Base-by-base conservation (phyloP, 805 yeast genomes). In the Candida montana region DNA sequence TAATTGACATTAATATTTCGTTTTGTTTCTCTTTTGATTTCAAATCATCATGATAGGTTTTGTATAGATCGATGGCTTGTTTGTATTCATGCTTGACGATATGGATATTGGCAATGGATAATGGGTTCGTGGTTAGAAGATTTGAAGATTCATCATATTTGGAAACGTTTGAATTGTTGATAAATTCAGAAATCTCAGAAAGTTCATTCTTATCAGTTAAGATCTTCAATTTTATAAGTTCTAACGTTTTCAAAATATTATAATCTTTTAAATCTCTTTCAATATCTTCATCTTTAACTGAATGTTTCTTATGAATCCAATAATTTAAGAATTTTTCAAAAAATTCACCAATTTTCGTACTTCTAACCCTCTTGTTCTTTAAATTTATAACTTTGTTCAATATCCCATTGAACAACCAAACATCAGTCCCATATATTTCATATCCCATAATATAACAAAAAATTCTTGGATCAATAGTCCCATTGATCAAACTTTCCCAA, bases 401-500 rank as follows among this genome's bases (percentile, higher is more conserved):
- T n/a, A 56, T 30, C 3, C 58, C 58, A 35, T 40, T 43, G 19
- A 54, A 56, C 6, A 52, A 20, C 45, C 51, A 53, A 4, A 53
- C 38, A 3, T 48, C 44, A 29, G n/a, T 16, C 1, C 59, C 58
- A 33, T 40, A 35, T 1, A 51, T 36, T 11, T 47, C 41, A 31
- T 41, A 42, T 2, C 46, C 41, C 39, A 53, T 44, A 4, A 50
- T 44, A 34, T 53, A 36, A 3, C 53, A 36, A 19, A 56, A 41
- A 0, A 56, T 31, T 23, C 58, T 41, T 17, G 59, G 55, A 32
- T 56, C 58, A 15, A 55, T 32, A 0, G 51, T 51, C 4, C 65
- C 68, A 41, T 60, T 57, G 1, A 58, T 51, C 66, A 39, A 30
- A 13, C 35, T 29, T 17, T 43, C 43, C 57, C 37, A 60, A 19